Percentiles rank a stretch among this genome's conserved stretches.
Evolutionary conservation across 306 rosid genomes (phyloP).

Genomic region (Inga oerstediana): DNA sequence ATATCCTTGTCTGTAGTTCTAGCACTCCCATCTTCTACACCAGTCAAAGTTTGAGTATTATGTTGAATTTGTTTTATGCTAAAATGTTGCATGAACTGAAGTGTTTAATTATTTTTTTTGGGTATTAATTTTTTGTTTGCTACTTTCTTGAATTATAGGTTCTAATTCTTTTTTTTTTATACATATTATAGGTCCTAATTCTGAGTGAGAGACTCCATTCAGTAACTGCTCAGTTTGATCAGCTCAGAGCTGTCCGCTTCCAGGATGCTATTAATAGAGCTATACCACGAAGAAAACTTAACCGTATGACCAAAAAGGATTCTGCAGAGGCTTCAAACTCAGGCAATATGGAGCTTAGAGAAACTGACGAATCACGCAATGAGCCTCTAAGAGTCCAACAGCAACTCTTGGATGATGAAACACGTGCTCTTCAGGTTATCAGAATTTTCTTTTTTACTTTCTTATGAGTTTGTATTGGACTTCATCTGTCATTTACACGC

Average conservation of each 20-base stretch:
- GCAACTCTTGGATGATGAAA: slow-evolving; percentile 82
- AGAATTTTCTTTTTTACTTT: not conserved
- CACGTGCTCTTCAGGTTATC: slow-evolving; percentile 93
- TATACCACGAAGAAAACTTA: slow-evolving; percentile 73
- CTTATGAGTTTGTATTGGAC: slow-evolving; percentile 14
- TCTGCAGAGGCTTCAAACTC: slow-evolving; percentile 50
- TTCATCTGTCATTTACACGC: slow-evolving; percentile 10
- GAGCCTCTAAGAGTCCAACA: slow-evolving; percentile 80
- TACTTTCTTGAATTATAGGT: slow-evolving; percentile 51
- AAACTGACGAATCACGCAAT: slow-evolving; percentile 57
- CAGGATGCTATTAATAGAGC: slow-evolving; percentile 85
- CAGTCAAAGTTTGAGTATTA: slow-evolving; percentile 14
- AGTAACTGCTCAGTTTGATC: slow-evolving; percentile 86
- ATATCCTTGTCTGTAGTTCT: slow-evolving; percentile 2
- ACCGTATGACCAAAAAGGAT: slow-evolving; percentile 45
- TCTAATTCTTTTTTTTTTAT: too few relatives aligned
- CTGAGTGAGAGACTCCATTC: slow-evolving; percentile 92
- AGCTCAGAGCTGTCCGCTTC: slow-evolving; percentile 91
- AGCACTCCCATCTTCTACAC: slow-evolving; percentile 9
- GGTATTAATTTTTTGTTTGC: slow-evolving; percentile 20
- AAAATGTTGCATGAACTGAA: slow-evolving; percentile 25
- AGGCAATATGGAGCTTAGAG: slow-evolving; percentile 50
- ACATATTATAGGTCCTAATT: slow-evolving; percentile 44
- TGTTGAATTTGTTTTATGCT: slow-evolving; percentile 14
- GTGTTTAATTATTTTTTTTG: slow-evolving; percentile 1